Evolutionary conservation across 1,139 yeast genomes (phyloP).

Genomic region (Pichia sp.): DNA sequence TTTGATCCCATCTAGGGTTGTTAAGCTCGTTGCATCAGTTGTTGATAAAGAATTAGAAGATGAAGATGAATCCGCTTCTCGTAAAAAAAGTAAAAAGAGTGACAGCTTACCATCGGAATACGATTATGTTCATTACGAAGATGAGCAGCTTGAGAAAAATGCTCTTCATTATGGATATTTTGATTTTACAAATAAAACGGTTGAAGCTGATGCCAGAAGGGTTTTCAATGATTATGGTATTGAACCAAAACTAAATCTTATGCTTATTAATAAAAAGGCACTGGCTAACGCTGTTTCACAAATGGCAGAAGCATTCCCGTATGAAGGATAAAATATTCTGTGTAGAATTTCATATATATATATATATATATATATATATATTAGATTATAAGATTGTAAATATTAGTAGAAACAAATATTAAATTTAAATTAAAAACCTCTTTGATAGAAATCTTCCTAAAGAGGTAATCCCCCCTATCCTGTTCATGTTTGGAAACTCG

Average conservation of each 20-base stretch:
- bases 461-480: background rate
- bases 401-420: no score
- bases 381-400: no score
- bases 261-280: conserved; percentile 54
- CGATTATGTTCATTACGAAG: conserved; percentile 86
- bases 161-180: conserved; percentile 50
- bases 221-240: conserved; percentile 76
- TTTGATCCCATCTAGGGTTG: conserved; percentile 75
- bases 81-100: conserved; percentile 26
- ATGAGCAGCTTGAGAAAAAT: conserved; percentile 63
- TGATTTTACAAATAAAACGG: conserved; percentile 42
- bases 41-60: conserved; percentile 48
- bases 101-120: conserved; percentile 30
- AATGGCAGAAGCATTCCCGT: conserved; percentile 52
- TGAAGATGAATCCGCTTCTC: conserved; percentile 36
- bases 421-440: no score
- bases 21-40: conserved; percentile 63
- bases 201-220: conserved; percentile 71
- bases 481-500: background rate
- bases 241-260: conserved; percentile 68
- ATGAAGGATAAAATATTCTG: no score
- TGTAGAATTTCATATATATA: no score
- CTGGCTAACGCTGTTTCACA: conserved; percentile 54
- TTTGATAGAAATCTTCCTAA: no score
- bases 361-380: no score